Evolutionary conservation across 805 yeast species (phyloP).

Genomic region (Tetrapisispora nanseiensis): DNA sequence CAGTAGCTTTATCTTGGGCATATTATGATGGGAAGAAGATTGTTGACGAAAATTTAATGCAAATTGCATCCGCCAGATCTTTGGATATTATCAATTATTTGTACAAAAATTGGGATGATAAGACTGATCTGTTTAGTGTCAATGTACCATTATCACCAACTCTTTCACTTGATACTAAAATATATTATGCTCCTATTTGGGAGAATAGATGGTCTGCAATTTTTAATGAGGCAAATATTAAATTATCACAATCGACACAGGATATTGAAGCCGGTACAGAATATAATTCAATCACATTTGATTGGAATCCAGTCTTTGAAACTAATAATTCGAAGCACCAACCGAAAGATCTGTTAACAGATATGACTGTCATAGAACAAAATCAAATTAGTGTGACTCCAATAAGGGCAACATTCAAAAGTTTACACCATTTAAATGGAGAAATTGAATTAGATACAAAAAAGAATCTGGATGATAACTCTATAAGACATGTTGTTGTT

Average conservation of each 20-base stretch:
- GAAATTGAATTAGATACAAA: conserved; percentile 8
- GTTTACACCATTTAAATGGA: conserved; percentile 12
- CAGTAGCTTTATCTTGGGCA: conserved; percentile 84
- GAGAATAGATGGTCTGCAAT: conserved; percentile 72
- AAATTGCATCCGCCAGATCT: conserved; percentile 58
- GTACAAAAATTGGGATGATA: conserved; percentile 44
- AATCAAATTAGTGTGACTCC: conserved; percentile 64
- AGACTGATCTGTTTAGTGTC: conserved; percentile 66
- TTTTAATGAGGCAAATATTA: conserved; percentile 31
- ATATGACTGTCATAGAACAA: conserved; percentile 58
- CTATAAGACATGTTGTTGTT: conserved; percentile 10
- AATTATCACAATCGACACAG: conserved; percentile 5
- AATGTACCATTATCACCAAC: conserved; percentile 67
- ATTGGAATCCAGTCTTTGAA: conserved; percentile 79
- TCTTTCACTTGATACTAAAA: conserved; percentile 47
- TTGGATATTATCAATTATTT: conserved; percentile 55
- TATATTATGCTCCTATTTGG: conserved; percentile 67
- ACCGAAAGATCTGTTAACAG: conserved; percentile 30
- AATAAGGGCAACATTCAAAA: conserved; percentile 59
- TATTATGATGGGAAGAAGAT: conserved; percentile 42
- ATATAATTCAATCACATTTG: conserved; percentile 41
- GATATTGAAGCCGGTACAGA: conserved; percentile 44
- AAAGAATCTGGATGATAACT: background rate
- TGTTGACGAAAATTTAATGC: conserved; percentile 42
- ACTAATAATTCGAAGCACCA: conserved; percentile 25